Base-by-base conservation (phyloP, 1,284 basidiomycete genomes). In the Neonothopanus nambi region DNA sequence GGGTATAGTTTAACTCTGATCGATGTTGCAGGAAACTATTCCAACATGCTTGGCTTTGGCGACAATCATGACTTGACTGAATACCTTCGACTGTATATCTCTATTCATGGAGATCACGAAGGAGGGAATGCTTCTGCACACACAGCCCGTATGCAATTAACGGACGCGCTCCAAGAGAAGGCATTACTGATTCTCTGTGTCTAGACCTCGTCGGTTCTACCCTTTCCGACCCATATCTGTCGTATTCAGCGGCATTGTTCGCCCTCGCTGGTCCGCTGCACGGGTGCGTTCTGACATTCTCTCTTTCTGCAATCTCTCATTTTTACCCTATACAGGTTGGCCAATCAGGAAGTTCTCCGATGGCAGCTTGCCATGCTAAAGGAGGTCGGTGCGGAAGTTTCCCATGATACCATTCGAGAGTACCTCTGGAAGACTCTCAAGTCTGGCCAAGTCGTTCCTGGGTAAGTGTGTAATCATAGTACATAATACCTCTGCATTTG, bases 111-210 rank as follows among this genome's bases (percentile, higher is more conserved):
- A 41, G 89, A 91, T 55, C 89, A 91, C 56, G 93, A 95, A 68
- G 93, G 93, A 60, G 93, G 93, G 18, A 96, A 96, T 68, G 93
- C 95, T 17, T 96, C 94, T 42, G 93, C 93, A 1, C 89, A 92
- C 61, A 86, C 89, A 18, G 78, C 90, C 57, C 89, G 89, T 91
- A 73, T 33, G 49, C 20, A 24, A 18, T 6, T 48, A 51, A n/a
- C n/a, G n/a, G n/a, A 15, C 17, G 15, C 36, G 13, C n/a, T 36
- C 41, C 39, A 37, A 26, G 3, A 24, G 8, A 12, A 38, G 18
- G 33, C 12, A 33, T 8, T 20, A 44, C 52, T 38, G 44, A 52
- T 39, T 41, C 23, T 18, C 54, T 47, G 58, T 49, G 60, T 36
- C 37, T 56, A 92, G 89, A 92, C 70, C 77, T 97, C 42, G 94